Base-by-base conservation (phyloP, 2,329 filamentous ascomycete species). In the Blastomyces gilchristii region DNA sequence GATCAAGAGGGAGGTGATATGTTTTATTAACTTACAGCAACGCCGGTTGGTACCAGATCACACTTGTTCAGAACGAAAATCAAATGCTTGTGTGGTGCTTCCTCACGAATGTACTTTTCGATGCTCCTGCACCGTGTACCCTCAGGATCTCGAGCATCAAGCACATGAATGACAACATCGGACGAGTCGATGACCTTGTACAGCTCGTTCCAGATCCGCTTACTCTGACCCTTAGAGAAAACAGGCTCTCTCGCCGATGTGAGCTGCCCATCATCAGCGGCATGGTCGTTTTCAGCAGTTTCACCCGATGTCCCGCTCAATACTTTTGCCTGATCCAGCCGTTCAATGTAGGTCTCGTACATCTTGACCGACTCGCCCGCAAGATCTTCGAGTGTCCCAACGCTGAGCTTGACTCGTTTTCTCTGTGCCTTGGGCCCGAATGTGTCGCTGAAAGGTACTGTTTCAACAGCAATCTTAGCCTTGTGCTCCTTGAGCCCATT, bases 121-220 rank as follows among this genome's bases (percentile, higher is more conserved):
- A 96, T 87, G 69, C 89, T 90, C 39, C 87, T 84, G 79, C 94
- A 99, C 62, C 94, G 84, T 18, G 94, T 97, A 43, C 94, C 94
- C 12, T 93, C 78, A 2, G 91, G 92, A 75, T 96, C 91, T 76
- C 91, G 83, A 50, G 92, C 91, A 75, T 97, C 93, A 0, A 96
- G 79, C 16, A 96, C 89, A 71, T 97, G 94, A n/a, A 99, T 88
- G 56, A 99, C 86, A 45, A 99, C 93, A 76, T 99, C 94, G 11
- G 89, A 94, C 2, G 91, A 95, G 77, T 97, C 93, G 65, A 97
- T 94, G 71, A 94, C 91, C 78, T 96, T 95, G 82, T 94, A 88
- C 53, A 97, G 79, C 74, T 99, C 93, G 77, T 97, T 97, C 92
- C 91, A 96, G 69, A 96, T 96, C 68, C 94, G 84, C 78, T 96